Base-by-base conservation (phyloP, 257 asterid genomes). In the Salvia splendens region DNA sequence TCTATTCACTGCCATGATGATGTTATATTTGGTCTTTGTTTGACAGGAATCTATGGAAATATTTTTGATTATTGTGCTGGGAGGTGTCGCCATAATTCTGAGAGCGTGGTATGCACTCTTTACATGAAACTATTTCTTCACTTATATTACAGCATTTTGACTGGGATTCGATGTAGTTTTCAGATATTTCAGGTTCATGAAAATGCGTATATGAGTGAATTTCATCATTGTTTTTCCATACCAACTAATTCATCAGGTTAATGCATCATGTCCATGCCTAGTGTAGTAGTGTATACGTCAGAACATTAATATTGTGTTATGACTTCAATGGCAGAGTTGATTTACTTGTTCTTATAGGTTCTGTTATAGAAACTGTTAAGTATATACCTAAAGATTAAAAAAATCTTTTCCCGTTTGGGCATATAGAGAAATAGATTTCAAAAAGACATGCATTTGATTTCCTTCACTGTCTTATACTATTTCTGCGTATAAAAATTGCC, bases 11-110 rank as follows among this genome's bases (percentile, higher is more conserved):
- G 45, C 9, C 51, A 11, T 35, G 58, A 68, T 24, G 41, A 32
- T 71, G 61, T 59, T 28, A 11, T 9, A 35, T 42, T n/a, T 72
- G 64, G 35, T 52, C 40, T 75, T 33, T 78, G 57, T 58, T 75
- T 78, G 72, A 51, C 92, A 89, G 98, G 96, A 72, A 70, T 62
- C 20, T 87, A 84, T 74, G 59, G 70, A 12, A 89, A 78, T 77
- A 80, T 82, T 69, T 92, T 92, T 61, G 88, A 89, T 64, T 92
- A 80, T 74, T 92, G 97, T 75, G 79, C 78, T 57, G 98, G 97
- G 62, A 85, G 98, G 76, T 92, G 98, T 62, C 97, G 96, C 73
- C 98, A 92, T 73, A 87, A 79, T 80, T 92, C 97, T 52, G 94
- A 86, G 81, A 86, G 97, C 40, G 98, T 92, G 94, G 97, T 91